A percentile compares a stretch with the other conserved stretches of the same genome.
Evolutionary conservation across 257 asterid species (phyloP).

Genomic region (Solanum tarijense): DNA sequence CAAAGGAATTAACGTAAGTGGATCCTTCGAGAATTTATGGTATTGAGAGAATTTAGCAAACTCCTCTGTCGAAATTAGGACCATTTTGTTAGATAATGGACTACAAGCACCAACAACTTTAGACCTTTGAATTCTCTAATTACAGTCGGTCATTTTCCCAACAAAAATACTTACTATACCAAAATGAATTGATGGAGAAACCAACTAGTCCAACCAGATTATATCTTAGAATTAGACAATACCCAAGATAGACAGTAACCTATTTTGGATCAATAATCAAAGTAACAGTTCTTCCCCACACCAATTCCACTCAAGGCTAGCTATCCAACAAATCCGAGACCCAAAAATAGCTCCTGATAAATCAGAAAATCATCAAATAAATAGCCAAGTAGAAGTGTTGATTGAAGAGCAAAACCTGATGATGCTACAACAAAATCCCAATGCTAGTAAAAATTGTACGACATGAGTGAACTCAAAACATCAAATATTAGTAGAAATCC

Average conservation of each 20-base stretch:
- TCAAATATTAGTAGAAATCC: too few species aligned
- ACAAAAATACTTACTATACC: too few species aligned
- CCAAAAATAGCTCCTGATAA: not conserved
- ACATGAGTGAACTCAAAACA: too few species aligned
- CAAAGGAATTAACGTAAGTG: not conserved
- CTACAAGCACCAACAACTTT: not conserved
- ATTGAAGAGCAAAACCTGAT: not conserved
- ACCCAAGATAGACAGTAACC: not conserved
- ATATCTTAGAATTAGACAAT: not conserved
- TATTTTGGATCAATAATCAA: not conserved
- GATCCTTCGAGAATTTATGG: too few species aligned
- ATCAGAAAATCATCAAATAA: not conserved
- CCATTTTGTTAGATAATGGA: not conserved
- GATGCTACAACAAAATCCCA: not conserved
- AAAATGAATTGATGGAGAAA: too few species aligned
- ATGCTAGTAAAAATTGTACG: too few species aligned
- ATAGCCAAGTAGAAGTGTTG: not conserved
- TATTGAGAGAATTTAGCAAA: not conserved
- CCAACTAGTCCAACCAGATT: too few species aligned
- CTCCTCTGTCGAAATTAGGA: not conserved
- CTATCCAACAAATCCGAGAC: not conserved
- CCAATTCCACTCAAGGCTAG: not conserved
- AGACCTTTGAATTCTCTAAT: not conserved
- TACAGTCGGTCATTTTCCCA: not conserved
- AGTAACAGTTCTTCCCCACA: not conserved